Evolutionary conservation across 306 rosid genomes (phyloP), one percentile per base, ranked within the genome.

Genomic region (Ormosia emarginata): DNA sequence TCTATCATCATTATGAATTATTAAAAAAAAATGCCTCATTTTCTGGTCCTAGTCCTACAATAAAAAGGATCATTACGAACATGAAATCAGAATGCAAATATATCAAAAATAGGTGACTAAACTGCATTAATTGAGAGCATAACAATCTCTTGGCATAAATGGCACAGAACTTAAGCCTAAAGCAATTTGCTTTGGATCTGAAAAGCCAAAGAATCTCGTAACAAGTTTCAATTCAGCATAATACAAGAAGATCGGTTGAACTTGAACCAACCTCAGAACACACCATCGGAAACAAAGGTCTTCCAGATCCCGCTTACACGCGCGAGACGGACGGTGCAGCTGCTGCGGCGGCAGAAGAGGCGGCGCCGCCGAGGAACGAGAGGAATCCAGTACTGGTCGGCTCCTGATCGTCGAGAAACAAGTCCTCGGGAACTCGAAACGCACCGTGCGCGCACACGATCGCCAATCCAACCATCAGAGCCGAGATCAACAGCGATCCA

Each of bases 361-460:
- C 90, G 6, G 97, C 97, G 1, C 94, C 90, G 1, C 99, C 99
- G 2, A 95, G 92, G 90, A 95, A 95, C 2, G 98, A 93, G 50
- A 95, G 90, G 47, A 95, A 87, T 8, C 99, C 99, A 11, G 93
- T 37, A 78, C 83, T 90, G 14, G 47, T 73, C 0, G 94, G 95
- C 88, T 95, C 99, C 52, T 93, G 97, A 10, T 95, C 97, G 74
- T 95, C 99, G 2, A 93, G 93, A 78, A 95, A 95, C 79, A 95
- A 86, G 43, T 95, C 99, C 83, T 95, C 99, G 0, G 99, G 99
- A 14, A 91, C 88, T 77, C 94, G 87, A 37, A 95, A 95, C 6
- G 99, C 97, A 6, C 99, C 99, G 71, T 95, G 99, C 1, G 90
- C 87, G 43, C 90, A 88, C 3, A 86, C 91, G 14, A 95, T 82